Base-by-base conservation (phyloP, 805 yeast species). In the Kluyveromyces lactis region DNA sequence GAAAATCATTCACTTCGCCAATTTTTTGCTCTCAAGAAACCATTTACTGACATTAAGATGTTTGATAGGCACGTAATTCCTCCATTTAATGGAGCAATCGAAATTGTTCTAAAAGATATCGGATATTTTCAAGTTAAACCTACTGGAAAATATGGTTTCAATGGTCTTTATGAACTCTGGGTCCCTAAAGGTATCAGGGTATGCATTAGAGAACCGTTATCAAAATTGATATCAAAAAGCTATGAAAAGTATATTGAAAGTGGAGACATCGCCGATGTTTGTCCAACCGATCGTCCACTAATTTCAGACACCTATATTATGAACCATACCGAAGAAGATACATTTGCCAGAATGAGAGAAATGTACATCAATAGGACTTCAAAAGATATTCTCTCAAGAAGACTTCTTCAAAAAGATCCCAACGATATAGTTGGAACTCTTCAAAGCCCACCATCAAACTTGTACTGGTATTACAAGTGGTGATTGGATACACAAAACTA, bases 1-100 rank as follows among this genome's bases (percentile, higher is more conserved):
- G 39, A 40, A 42, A 18, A 50, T 41, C 61, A 64, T 53, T 43
- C 66, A 32, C 24, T 58, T 39, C 21, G 47, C 29, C 40, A 65
- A 67, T 23, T 52, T 50, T 53, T 59, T 41, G 62, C 56, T 9
- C 40, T 57, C 4, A 31, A 40, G 12, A 18, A 43, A 9, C 31
- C 15, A 4, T 18, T 46, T 10, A 42, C 51, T 23, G 31, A 46
- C 17, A 46, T 42, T 28, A 48, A 54, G 1, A 52, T 62, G 2
- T 51, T 68, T 46, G 59, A 53, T 1, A 60, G 75, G 42, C 79
- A 69, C 45, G 64, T 73, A 2, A 65, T 83, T 3, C 90, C 92
- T 0, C 84, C 86, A n/a, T 82, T 82, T 48, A 64, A 60, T 42
- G 90, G 90, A 0, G 54, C 72, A 4, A 61, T 83, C 8, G 94